Base-by-base conservation (phyloP, 306 rosid genomes). In the Castanopsis chinensis region DNA sequence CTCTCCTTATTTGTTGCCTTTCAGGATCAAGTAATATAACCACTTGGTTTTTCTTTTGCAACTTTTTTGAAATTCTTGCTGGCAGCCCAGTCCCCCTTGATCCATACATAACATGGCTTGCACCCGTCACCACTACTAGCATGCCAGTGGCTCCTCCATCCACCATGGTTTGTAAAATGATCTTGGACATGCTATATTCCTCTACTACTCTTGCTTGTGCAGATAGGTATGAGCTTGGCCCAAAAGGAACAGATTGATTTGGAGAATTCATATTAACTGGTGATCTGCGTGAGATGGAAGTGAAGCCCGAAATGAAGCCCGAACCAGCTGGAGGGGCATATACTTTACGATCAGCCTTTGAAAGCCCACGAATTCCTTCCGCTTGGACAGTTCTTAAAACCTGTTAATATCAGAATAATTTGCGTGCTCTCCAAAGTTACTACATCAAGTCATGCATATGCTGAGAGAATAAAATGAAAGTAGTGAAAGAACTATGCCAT, bases 321-420 rank as follows among this genome's bases (percentile, higher is more conserved):
- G 98, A 95, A 83, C 99, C 99, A 37, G 95, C 93, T 60, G 99
- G 99, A 78, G 99, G 99, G 68, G 97, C 83, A 86, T 87, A 95
- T 63, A 77, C 4, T 85, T 86, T 90, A 67, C 92, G 96, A 78
- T 95, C 97, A 13, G 86, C 94, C 83, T 89, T 89, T 53, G 97
- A 87, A 77, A 95, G 98, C 69, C 95, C 90, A 67, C 65, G 86
- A 76, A 95, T 90, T 79, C 99, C 99, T 86, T 95, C 97, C 14
- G 98, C 93, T 86, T 89, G 99, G 71, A 92, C 98, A 60, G 88
- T 92, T 83, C 99, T 87, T 79, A 92, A 81, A 79, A 95, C 84
- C 99, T 95, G 89, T 75, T 41, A 52, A 87, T 33, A 52, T 75
- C 59, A 61, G 7, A 69, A 64, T 13, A 72, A 77, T 78, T 56